Percentiles rank a stretch among this genome's conserved stretches.
Evolutionary conservation across 2,329 filamentous ascomycete species (phyloP).

Genomic region (Stenocarpella maydis): DNA sequence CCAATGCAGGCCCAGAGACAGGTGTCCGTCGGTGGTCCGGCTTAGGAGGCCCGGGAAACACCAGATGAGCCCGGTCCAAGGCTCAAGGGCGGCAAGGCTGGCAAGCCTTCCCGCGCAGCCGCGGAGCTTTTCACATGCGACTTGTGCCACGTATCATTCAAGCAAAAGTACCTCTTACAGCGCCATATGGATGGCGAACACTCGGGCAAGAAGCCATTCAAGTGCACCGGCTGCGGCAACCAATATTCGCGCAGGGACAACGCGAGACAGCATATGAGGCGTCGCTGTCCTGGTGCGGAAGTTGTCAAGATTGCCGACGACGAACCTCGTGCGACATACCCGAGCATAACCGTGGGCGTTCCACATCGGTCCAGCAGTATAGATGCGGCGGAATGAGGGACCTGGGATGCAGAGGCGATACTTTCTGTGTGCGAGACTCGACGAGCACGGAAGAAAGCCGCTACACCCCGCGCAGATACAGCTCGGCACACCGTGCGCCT

Average conservation of each 20-base stretch:
- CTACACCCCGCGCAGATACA: neutral
- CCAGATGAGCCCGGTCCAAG: slow-evolving; percentile 1
- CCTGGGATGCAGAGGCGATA: neutral
- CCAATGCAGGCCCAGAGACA: slow-evolving; percentile 32
- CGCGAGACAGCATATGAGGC: neutral
- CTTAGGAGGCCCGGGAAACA: slow-evolving; percentile 5
- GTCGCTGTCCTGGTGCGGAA: neutral
- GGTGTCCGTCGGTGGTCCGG: slow-evolving; percentile 33
- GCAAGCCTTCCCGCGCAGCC: neutral
- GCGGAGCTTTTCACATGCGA: neutral
- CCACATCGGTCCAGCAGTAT: neutral
- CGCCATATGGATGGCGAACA: neutral
- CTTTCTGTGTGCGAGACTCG: neutral
- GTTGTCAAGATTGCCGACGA: neutral
- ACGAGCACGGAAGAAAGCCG: neutral
- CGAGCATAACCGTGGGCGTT: slow-evolving; percentile 5
- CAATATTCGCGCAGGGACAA: neutral
- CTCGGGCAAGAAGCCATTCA: slow-evolving; percentile 5
- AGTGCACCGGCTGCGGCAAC: slow-evolving; percentile 8
- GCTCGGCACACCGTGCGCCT: neutral
- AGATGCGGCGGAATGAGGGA: neutral
- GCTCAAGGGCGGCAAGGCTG: neutral
- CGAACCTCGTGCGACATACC: neutral
- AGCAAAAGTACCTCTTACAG: neutral
- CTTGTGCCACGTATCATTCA: neutral